phyloP scores from a whole-genome alignment of 2,329 filamentous ascomycete species.

The Aspergillus quadrilineatus region DNA sequence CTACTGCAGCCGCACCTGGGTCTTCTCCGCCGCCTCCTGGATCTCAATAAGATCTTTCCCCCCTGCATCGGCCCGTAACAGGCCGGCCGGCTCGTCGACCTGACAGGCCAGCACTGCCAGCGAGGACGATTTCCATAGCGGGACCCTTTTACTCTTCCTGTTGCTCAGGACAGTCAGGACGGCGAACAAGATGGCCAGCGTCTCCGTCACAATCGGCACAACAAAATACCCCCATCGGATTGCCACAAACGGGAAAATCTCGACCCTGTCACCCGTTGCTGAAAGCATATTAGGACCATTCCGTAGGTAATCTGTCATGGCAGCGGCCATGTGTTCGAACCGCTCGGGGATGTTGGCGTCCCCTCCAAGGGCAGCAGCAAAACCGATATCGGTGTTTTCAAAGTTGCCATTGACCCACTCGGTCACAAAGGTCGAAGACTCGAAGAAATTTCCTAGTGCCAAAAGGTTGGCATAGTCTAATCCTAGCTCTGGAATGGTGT shows the following conservation, averaged over 20 bases:
- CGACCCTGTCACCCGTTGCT: slow-evolving; percentile 10
- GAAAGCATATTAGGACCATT: slow-evolving; percentile 14
- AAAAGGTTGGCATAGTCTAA: not conserved
- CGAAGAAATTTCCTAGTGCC: slow-evolving; percentile 7
- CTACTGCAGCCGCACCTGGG: slow-evolving; percentile 11
- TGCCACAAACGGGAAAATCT: slow-evolving; percentile 14
- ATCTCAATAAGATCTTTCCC: slow-evolving; percentile 9
- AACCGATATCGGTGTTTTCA: slow-evolving; percentile 6
- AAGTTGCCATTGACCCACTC: slow-evolving; percentile 4
- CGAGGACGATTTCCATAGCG: slow-evolving; percentile 21
- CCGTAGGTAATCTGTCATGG: slow-evolving; percentile 18
- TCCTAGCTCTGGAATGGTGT: not conserved
- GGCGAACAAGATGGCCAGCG: slow-evolving; percentile 14
- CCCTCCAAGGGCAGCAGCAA: slow-evolving; percentile 14
- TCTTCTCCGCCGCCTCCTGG: slow-evolving; percentile 9
- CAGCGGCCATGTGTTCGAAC: slow-evolving; percentile 16
- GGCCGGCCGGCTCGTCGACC: slow-evolving; percentile 10
- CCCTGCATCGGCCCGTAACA: slow-evolving; percentile 10
- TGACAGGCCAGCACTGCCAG: slow-evolving; percentile 19
- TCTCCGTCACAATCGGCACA: slow-evolving; percentile 12
- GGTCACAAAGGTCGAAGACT: slow-evolving; percentile 10
- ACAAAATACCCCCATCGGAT: slow-evolving; percentile 21
- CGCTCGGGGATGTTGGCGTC: slow-evolving; percentile 10
- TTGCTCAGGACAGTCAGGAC: slow-evolving; percentile 17
- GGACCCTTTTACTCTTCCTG: slow-evolving; percentile 13